Evolutionary conservation across 306 rosid species (phyloP).

Genomic region (Abrus pulchellus): DNA sequence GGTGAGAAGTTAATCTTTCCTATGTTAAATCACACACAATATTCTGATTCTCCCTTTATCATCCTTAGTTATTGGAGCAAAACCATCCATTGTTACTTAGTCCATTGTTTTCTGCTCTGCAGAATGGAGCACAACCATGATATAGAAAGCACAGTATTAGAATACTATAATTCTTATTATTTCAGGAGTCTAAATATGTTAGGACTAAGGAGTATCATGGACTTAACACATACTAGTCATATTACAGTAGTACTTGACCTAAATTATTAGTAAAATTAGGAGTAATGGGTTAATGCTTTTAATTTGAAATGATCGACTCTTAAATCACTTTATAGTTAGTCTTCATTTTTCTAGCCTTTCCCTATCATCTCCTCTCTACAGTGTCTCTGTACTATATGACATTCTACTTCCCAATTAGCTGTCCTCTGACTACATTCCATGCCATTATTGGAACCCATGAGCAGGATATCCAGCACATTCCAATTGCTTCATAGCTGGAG

Average conservation of each 20-base stretch:
- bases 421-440: background rate
- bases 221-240: background rate
- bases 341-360: background rate
- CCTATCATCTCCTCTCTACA: background rate
- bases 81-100: conserved; percentile 13
- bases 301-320: background rate
- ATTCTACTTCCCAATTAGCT: background rate
- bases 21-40: background rate
- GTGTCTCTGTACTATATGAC: background rate
- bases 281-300: background rate
- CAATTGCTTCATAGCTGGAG: background rate
- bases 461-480: background rate
- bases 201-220: background rate
- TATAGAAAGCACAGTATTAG: background rate
- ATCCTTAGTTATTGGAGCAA: background rate
- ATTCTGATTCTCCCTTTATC: background rate
- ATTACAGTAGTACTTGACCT: conserved; percentile 9
- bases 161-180: background rate
- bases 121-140: background rate
- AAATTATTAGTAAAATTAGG: background rate
- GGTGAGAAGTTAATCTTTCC: background rate
- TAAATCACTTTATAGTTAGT: background rate
- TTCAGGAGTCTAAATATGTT: background rate
- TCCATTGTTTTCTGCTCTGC: background rate
- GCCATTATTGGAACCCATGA: background rate